Evolutionary conservation across 2,329 filamentous ascomycete species (phyloP), one percentile per base, ranked within the genome.

Genomic region (Fusarium heterosporum): DNA sequence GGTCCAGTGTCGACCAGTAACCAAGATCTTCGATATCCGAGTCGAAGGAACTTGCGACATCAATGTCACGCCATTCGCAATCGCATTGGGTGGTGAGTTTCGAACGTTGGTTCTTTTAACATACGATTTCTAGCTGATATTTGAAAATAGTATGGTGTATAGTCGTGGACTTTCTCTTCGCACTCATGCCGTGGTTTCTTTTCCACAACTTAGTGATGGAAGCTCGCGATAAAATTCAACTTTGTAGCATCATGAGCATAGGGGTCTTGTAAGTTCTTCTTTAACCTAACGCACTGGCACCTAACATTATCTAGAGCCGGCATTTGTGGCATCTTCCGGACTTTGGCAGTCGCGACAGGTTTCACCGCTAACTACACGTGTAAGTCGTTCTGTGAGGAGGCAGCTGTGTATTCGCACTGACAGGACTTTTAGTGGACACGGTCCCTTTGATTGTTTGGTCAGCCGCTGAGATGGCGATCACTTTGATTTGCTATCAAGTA

Each of bases 161-260:
- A 16, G 39, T 76, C 1, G 70, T 69, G 40, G 78, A 80, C 55
- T 79, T 80, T 41, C 76, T 77, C 62, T 79, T 79, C 43, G 78
- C 78, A 40, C 64, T 74, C 8, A 77, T 81, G 13, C 80, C 80
- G 0, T 82, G 80, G 79, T 70, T 80, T 6, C 73, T 82, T 16
- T 75, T 82, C 17, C 81, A 79, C 79, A 74, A 75, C 2, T 59
- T 82, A 10, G 77, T 78, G 36, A 82, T 82, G 79, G 13, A 74
- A 77, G 12, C n/a, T n/a, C n/a, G n/a, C n/a, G 80, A 82, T 34
- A 82, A 82, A 68, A 72, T 82, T 8, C 76, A 77, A 16, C 75
- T 82, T 6, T 76, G 78, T 2, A 69, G 74, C 13, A 77, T 79
- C 40, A 77, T 82, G 69, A 82, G 80, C 47, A 61, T 81, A 12